These are phyloP conservation scores for Aspergillus panamensis DNA, from an alignment of 495 filamentous ascomycete species.

Conservation along the genomic window DNA sequence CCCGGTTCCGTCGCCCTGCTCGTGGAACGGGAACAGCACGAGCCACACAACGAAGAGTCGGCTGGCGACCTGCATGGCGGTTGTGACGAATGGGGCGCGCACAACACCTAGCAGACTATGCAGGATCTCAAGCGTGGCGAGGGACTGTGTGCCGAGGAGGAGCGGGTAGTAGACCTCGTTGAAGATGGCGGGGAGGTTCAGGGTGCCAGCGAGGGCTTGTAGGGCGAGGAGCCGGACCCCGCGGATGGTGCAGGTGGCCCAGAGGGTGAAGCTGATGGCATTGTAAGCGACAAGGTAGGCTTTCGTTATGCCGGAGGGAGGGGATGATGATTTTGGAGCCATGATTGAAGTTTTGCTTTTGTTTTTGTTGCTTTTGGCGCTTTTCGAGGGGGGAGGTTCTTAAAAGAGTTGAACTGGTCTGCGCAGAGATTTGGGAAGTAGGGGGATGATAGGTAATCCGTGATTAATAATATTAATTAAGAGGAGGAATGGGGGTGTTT, in stretches of 20 bases:
- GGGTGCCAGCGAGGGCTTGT: slow-evolving; percentile 21
- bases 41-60: slow-evolving; percentile 85
- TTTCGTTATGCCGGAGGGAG: slow-evolving; percentile 24
- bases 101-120: slow-evolving; percentile 75
- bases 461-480: too few relatives aligned
- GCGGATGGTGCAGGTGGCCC: slow-evolving; percentile 67
- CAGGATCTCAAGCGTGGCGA: slow-evolving; percentile 76
- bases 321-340: slow-evolving; percentile 6
- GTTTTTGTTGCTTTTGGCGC: not conserved
- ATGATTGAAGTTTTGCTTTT: not conserved
- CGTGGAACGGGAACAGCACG: slow-evolving; percentile 65
- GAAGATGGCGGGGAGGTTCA: slow-evolving; percentile 50
- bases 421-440: too few relatives aligned
- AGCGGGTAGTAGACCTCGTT: slow-evolving; percentile 59
- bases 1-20: slow-evolving; percentile 22
- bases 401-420: not conserved
- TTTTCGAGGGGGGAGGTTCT: not conserved
- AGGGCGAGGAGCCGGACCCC: slow-evolving; percentile 44
- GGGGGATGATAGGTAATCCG: not conserved
- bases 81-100: slow-evolving; percentile 78
- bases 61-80: slow-evolving; percentile 79
- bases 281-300: slow-evolving; percentile 84
- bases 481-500: too few relatives aligned
- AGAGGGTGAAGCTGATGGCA: slow-evolving; percentile 65
- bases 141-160: slow-evolving; percentile 74